A percentile compares a stretch with the other conserved stretches of the same genome.
Conservation (phyloP, 2,329 filamentous ascomycete species). For the Arthrobotrys pseudoclavata region DNA sequence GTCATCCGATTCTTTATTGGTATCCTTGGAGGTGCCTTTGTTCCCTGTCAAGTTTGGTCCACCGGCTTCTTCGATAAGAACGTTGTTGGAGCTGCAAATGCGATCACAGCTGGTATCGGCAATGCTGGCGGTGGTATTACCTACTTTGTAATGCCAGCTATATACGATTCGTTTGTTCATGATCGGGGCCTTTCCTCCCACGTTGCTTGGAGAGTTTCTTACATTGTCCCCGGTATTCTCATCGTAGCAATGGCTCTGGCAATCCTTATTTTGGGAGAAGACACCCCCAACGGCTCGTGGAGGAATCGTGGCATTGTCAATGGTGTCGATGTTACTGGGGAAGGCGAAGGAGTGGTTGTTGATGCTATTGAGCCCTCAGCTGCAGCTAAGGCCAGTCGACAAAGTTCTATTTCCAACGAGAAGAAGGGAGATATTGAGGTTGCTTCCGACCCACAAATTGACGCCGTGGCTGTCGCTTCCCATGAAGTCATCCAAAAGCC, state of each 20-base stretch:
- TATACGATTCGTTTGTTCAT: conserved; percentile 81
- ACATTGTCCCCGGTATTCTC: conserved; percentile 84
- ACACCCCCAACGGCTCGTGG: conserved; percentile 88
- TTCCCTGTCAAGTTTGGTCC: conserved; percentile 91
- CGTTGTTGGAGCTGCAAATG: conserved; percentile 88
- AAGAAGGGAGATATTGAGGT: conserved; percentile 66
- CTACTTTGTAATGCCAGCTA: conserved; percentile 92
- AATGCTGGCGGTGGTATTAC: conserved; percentile 91
- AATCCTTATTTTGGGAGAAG: conserved; percentile 80
- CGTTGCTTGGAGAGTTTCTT: conserved; percentile 85
- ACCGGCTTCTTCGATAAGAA: conserved; percentile 95
- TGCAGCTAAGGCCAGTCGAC: conserved; percentile 19
- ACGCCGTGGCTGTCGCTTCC: conserved; percentile 61
- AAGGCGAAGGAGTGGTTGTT: conserved; percentile 66
- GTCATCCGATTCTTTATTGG: conserved; percentile 83
- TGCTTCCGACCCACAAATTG: conserved; percentile 65
- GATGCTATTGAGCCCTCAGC: conserved; percentile 58
- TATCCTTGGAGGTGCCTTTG: conserved; percentile 82
- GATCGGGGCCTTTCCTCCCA: conserved; percentile 74
- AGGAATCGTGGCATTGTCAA: conserved; percentile 74
- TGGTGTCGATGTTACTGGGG: conserved; percentile 64
- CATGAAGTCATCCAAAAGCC: conserved; percentile 72
- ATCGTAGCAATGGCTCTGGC: conserved; percentile 76
- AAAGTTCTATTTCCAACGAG: conserved; percentile 63
- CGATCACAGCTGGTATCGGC: conserved; percentile 84